Evolutionary conservation across 352 stramenopile species (phyloP), one percentile per base, ranked within the genome.

Genomic region (Phytophthora rubi): DNA sequence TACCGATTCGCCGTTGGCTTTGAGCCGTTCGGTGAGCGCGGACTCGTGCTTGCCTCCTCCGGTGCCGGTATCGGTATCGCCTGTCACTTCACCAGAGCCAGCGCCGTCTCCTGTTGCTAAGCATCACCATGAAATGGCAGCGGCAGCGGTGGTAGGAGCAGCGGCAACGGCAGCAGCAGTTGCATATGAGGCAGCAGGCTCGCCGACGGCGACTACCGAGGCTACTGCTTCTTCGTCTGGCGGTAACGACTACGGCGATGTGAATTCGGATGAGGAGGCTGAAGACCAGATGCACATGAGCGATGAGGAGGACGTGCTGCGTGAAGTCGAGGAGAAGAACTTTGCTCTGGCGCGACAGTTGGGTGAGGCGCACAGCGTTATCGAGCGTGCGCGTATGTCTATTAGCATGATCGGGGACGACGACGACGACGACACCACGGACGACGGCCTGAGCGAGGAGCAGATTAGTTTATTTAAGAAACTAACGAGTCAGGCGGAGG

Each of bases 391-490:
- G 30, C 88, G 88, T 52, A 90, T 92, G 88, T 94, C 86, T 57
- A 94, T 96, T 79, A 93, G 90, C 83, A 85, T 94, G 75, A 81
- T 75, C 44, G 85, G 85, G 39, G 88, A 92, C 61, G 87, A 94
- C 26, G 76, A 76, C 47, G 86, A 93, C 10, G 88, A 96, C 4
- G 77, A 87, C 33, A 67, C 62, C 42, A 73, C 37, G 32, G 83
- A 85, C 53, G 81, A 80, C 15, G 86, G 83, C 28, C 61, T 96
- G 68, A 94, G 79, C 72, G 81, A 91, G 23, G 86, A 94, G 62
- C 88, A 96, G 70, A 94, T 96, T 86, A 94, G 81, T 86, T 89
- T 96, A 88, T 96, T 96, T 80, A 94, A 94, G 85, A 96, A 96
- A 84, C 86, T 96, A 75, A 94, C 85, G 68, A 93, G 73, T 77